Conservation (phyloP, 305 asterid species). For the Fraxinus albicans region DNA sequence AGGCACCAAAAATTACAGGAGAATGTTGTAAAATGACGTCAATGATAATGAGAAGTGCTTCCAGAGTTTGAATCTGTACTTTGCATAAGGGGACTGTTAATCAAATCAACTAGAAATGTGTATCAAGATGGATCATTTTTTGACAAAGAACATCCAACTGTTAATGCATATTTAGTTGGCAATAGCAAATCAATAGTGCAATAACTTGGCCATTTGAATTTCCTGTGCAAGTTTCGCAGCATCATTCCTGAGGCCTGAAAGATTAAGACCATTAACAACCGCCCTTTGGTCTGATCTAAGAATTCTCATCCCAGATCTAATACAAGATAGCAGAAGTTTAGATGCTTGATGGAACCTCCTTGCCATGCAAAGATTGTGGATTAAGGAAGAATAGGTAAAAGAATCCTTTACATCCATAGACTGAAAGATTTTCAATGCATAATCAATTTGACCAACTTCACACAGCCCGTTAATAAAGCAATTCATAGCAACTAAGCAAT, state of each 20-base stretch:
- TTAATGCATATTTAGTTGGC: background rate
- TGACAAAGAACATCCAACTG: background rate
- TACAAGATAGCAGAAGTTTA: conserved; percentile 57
- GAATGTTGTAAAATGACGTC: background rate
- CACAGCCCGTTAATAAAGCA: conserved; percentile 69
- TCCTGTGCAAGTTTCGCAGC: conserved; percentile 38
- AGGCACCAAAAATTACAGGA: background rate
- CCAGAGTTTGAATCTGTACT: background rate
- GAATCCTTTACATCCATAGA: conserved; percentile 63
- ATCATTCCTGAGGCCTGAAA: conserved; percentile 37
- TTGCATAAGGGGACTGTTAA: background rate
- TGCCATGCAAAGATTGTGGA: conserved; percentile 71
- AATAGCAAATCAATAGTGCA: conserved; percentile 29
- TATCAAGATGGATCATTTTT: background rate
- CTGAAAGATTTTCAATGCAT: conserved; percentile 61
- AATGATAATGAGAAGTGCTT: background rate
- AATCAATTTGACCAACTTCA: conserved; percentile 59
- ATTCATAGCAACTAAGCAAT: conserved; percentile 69
- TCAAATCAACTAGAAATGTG: background rate
- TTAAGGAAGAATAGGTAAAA: conserved; percentile 72
- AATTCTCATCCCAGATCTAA: conserved; percentile 50
- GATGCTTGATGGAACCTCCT: conserved; percentile 65
- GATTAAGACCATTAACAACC: conserved; percentile 56
- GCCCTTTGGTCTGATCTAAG: conserved; percentile 54
- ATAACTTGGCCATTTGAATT: conserved; percentile 44